These are phyloP conservation scores for Calocera viscosa DNA, from an alignment of 768 basidiomycete species.

Conservation along the genomic window DNA sequence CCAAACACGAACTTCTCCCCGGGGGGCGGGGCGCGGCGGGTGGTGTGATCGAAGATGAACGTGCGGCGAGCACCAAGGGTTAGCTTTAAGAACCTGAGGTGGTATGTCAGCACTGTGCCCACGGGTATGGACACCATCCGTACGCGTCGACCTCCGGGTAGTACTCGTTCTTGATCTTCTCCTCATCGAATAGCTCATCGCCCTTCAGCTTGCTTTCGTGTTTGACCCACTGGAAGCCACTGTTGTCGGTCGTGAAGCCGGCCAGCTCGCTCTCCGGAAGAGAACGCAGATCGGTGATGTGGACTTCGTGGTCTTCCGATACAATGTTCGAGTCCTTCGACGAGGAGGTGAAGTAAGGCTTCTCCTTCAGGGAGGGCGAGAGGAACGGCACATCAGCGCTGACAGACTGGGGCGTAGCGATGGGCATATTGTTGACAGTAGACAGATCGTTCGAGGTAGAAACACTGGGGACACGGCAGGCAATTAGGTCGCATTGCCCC, in stretches of 20 bases:
- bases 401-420: constrained; percentile 8
- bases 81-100: not conserved
- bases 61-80: not conserved
- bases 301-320: not conserved
- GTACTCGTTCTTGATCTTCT: not conserved
- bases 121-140: not conserved
- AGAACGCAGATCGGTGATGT: constrained; percentile 17
- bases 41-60: constrained; percentile 8
- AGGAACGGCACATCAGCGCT: constrained; percentile 10
- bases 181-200: constrained; percentile 1
- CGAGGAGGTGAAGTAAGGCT: constrained; percentile 7
- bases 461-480: too few relatives aligned
- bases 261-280: constrained; percentile 12
- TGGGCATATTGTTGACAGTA: not conserved
- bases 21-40: constrained; percentile 23
- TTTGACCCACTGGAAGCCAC: constrained; percentile 35
- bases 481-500: too few relatives aligned
- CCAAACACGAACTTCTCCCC: not conserved
- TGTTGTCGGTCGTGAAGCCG: constrained; percentile 27
- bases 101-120: not conserved
- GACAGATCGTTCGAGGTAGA: too few relatives aligned
- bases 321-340: constrained; percentile 12
- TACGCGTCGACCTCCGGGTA: not conserved
- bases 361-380: constrained; percentile 9
- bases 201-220: constrained; percentile 24